Evolutionary conservation across 176 grass and related monocot genomes (phyloP).

Genomic region (Luzula sylvatica): DNA sequence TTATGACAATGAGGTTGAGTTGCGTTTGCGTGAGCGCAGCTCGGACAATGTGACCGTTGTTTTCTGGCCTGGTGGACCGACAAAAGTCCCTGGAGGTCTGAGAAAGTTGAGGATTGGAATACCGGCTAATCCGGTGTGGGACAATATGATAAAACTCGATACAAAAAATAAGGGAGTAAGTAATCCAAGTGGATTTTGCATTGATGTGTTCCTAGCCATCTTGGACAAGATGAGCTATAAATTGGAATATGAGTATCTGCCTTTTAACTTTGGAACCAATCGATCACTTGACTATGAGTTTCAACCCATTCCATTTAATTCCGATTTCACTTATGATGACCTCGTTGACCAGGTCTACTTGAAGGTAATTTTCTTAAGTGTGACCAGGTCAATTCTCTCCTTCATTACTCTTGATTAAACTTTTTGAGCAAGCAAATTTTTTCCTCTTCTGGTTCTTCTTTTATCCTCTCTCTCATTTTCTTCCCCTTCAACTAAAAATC

Average conservation of each 20-base stretch:
- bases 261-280: background rate
- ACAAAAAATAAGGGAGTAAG: too few relatives aligned
- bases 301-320: background rate
- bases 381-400: too few relatives aligned
- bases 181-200: slow-evolving; percentile 25
- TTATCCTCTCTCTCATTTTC: background rate
- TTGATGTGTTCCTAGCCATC: slow-evolving; percentile 21
- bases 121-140: slow-evolving; percentile 7
- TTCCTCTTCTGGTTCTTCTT: too few relatives aligned
- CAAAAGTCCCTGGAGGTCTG: slow-evolving; percentile 16
- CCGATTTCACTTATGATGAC: slow-evolving; percentile 9
- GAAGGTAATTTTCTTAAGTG: slow-evolving; percentile 14
- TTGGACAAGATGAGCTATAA: slow-evolving; percentile 5
- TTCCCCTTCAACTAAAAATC: background rate
- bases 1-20: background rate
- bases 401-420: too few relatives aligned
- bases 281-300: slow-evolving; percentile 10
- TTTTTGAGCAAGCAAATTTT: too few relatives aligned
- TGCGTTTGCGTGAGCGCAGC: background rate
- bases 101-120: slow-evolving; percentile 19
- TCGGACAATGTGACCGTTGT: background rate
- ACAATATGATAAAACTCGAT: background rate
- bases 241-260: slow-evolving; percentile 15
- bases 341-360: slow-evolving; percentile 18
- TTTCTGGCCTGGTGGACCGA: slow-evolving; percentile 11